Base-by-base conservation (phyloP, 1,284 basidiomycete genomes). In the Leccinum angustisporum region DNA sequence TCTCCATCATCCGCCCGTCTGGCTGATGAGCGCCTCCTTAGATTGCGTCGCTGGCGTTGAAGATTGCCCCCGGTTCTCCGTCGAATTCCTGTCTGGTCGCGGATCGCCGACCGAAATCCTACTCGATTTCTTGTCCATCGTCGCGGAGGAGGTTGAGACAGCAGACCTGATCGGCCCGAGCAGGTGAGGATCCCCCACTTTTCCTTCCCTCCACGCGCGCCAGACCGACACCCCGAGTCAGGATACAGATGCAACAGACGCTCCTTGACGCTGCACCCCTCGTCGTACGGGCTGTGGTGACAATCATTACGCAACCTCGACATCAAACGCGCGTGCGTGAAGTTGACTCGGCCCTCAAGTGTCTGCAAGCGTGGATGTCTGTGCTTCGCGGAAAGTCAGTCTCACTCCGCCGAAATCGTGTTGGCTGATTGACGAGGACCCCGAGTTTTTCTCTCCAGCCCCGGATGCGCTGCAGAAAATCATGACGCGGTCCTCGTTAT, bases 91-190 rank as follows among this genome's bases (percentile, higher is more conserved):
- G 59, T 89, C 86, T 1, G 77, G 76, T 8, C 79, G 80, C 6
- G 85, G 87, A 18, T 82, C 82, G 0, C 73, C 82, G 4, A 75
- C 80, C 1, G 86, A 87, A 62, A 74, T 83, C 58, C 73, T 91
- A 31, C 81, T 94, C 51, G 91, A 94, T 67, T 94, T 94, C 76
- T 78, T 94, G 31, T 81, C 86, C n/a, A 95, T 95, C 60, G 88
- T 85, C 0, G 90, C 91, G 1, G 92, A 95, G 70, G 94, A 96
- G 71, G 81, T 92, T 13, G 80, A 82, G 14, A 82, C 83, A 36
- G 89, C 91, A 6, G 91, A 92, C 73, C 75, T 96, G 58, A 74
- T 92, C 53, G 86, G 87, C n/a, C 70, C 85, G 33, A 86, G 83
- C 78, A 89, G 87, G 93, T 95, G 70, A 76, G 86, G 31, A 46